Evolutionary conservation across 2,329 filamentous ascomycete genomes (phyloP).

Genomic region (Exophiala lecanii-corni): DNA sequence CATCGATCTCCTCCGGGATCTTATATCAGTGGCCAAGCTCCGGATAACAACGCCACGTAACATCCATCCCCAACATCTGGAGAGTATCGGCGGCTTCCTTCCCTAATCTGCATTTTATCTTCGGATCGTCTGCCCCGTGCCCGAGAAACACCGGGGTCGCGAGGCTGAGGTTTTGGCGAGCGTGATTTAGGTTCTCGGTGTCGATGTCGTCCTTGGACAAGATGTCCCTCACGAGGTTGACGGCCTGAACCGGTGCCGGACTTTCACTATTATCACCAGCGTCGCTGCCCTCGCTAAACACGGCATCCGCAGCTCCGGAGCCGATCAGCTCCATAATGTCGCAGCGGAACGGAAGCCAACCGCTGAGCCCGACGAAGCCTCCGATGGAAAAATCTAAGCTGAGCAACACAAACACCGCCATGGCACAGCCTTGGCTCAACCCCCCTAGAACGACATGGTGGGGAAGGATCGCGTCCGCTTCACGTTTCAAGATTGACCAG

Average conservation of each 20-base stretch:
- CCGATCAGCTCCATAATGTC: slow-evolving; percentile 32
- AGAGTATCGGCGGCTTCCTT: too few species aligned
- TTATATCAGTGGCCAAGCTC: too few species aligned
- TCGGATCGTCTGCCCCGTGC: slow-evolving; percentile 39
- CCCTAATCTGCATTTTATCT: too few species aligned
- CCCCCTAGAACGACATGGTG: too few species aligned
- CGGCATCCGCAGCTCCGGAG: slow-evolving; percentile 19
- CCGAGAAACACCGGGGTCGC: slow-evolving; percentile 42
- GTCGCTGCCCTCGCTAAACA: slow-evolving; percentile 23
- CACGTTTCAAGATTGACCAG: too few species aligned
- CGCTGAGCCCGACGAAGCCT: slow-evolving; percentile 47
- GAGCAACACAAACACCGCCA: slow-evolving; percentile 41
- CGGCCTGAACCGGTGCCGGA: slow-evolving; percentile 26
- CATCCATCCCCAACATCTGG: too few species aligned
- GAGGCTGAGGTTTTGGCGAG: slow-evolving; percentile 10
- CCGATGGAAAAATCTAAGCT: slow-evolving; percentile 36
- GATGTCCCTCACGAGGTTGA: slow-evolving; percentile 33
- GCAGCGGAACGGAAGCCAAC: slow-evolving; percentile 40
- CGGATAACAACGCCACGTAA: too few species aligned
- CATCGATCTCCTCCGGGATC: too few species aligned
- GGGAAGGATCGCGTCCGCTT: too few species aligned
- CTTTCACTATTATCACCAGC: slow-evolving; percentile 9
- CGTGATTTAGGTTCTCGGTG: slow-evolving; percentile 6
- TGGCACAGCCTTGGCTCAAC: slow-evolving; percentile 52
- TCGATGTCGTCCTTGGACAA: slow-evolving; percentile 21